Conservation (phyloP, 352 stramenopile genomes). For the Pythium rhizo-oryzae region DNA sequence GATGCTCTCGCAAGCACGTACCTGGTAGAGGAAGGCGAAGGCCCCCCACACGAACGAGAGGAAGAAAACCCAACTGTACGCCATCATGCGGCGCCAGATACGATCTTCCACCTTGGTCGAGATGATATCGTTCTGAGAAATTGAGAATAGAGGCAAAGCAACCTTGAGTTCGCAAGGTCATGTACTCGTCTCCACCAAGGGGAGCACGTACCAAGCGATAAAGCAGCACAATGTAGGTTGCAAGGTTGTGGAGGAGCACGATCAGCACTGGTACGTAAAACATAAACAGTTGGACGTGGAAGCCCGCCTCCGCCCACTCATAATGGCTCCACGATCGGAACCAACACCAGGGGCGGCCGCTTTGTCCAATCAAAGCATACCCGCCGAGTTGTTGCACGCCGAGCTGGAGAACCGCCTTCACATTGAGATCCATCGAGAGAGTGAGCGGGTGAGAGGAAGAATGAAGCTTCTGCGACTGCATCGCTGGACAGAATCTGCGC, state of each 20-base stretch:
- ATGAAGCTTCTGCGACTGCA: neutral
- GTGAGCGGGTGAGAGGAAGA: conserved; percentile 1
- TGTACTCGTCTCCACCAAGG: neutral
- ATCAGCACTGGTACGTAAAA: conserved; percentile 63
- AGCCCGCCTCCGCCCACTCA: conserved; percentile 49
- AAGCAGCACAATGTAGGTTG: conserved; percentile 60
- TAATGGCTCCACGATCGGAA: conserved; percentile 69
- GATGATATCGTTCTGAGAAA: conserved; percentile 50
- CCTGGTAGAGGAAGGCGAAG: conserved; percentile 52
- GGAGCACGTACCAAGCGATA: conserved; percentile 52
- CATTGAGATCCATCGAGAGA: neutral
- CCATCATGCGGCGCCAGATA: conserved; percentile 66
- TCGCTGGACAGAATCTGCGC: neutral
- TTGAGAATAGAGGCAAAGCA: neutral
- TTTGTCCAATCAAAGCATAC: conserved; percentile 57
- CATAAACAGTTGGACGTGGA: conserved; percentile 61
- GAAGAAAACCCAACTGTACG: conserved; percentile 66
- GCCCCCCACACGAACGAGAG: conserved; percentile 49
- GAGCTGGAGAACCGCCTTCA: conserved; percentile 56
- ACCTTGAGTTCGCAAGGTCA: neutral
- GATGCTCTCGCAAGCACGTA: conserved; percentile 3
- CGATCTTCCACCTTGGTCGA: conserved; percentile 71
- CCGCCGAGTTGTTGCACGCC: conserved; percentile 45
- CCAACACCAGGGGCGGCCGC: conserved; percentile 76
- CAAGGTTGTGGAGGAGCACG: conserved; percentile 59